Base-by-base conservation (phyloP, 1,284 basidiomycete genomes). In the Puccinia novopanici region DNA sequence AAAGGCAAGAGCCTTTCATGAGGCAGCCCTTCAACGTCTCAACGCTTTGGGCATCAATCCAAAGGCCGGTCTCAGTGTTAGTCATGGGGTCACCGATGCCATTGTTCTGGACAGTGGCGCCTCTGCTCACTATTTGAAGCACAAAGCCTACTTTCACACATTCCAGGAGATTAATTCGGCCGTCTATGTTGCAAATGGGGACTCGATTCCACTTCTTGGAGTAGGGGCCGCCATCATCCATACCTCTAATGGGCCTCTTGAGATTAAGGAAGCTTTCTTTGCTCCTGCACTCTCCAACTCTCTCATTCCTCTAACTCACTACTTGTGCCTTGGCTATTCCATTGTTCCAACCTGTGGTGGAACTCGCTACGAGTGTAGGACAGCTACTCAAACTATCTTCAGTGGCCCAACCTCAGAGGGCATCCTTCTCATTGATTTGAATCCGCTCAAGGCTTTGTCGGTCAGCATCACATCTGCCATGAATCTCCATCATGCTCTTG, bases 61-160 rank as follows among this genome's bases (percentile, higher is more conserved):
- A 9, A 61, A 61, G 27, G 24, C 30, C 10, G 13, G 6, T 2
- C 27, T 61, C 15, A 61, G 30, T 13, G 30, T 37, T 19, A 13
- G 13, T 8, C 17, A 1, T 5, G 57, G 27, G 10, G 57, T 67
- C 10, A 3, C 45, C 9, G 70, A 72, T 22, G 6, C 45, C 48
- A 55, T 55, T n/a, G 19, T 72, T 5, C 30, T 72, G 30, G 65
- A 68, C n/a, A 70, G 68, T 24, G 68, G 68, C 3, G 68, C 68
- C 13, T 50, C 68, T 13, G 45, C 30, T 3, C 52, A 50, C 30
- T 72, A 48, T 50, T 48, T 72, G 24, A 52, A 54, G 19, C 4
- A 22, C 19, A 19, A 30, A 15, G 15, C 3, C 3, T 72, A 55
- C 30, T 72, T 72, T 27, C 52, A 9, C 27, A 4, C 24, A 13